phyloP scores from a whole-genome alignment of 495 filamentous ascomycete species.

The Annulohypoxylon bovei region DNA sequence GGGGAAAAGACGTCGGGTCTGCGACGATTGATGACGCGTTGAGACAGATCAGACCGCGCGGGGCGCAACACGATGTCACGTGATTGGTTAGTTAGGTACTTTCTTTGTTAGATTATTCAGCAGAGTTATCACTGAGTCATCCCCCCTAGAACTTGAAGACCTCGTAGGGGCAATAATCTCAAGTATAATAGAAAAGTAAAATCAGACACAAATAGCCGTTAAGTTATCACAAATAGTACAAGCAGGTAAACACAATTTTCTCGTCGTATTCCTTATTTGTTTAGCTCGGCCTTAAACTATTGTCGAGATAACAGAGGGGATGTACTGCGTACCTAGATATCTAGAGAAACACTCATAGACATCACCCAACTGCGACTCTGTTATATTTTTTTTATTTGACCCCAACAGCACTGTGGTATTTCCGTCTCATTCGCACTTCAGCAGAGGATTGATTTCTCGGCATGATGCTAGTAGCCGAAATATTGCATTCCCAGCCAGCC shows the following conservation, averaged over 20 bases:
- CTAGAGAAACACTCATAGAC: not conserved
- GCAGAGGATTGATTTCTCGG: constrained; percentile 1
- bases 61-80: constrained; percentile 33
- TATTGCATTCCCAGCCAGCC: constrained; percentile 3
- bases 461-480: constrained; percentile 6
- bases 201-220: not conserved
- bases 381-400: not conserved
- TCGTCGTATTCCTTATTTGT: not conserved
- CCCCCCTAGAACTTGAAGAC: too few relatives aligned
- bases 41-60: constrained; percentile 12
- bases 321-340: not conserved
- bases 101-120: not conserved
- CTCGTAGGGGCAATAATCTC: too few relatives aligned
- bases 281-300: not conserved
- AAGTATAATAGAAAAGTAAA: not conserved
- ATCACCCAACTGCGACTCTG: not conserved
- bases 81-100: not conserved
- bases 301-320: not conserved
- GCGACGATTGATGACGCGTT: constrained; percentile 30
- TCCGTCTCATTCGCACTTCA: not conserved
- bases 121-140: not conserved
- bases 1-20: not conserved
- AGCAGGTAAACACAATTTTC: not conserved
- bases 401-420: not conserved
- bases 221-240: not conserved